phyloP scores from a whole-genome alignment of 2,329 filamentous ascomycete species.

The Ophidiomyces ophidiicola region DNA sequence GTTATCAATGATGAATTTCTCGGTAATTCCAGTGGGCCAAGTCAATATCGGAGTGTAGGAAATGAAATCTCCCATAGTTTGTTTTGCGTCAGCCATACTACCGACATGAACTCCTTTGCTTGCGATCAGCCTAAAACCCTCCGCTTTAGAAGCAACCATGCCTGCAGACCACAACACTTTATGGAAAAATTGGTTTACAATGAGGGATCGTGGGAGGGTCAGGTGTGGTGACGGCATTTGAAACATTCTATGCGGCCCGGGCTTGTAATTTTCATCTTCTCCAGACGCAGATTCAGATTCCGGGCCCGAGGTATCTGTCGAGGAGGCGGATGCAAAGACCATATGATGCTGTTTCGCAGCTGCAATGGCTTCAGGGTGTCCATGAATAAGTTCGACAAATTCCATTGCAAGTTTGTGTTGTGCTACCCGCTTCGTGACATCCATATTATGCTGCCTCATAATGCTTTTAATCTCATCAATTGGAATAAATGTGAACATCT shows the following conservation, averaged over 20 bases:
- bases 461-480: slow-evolving; percentile 52
- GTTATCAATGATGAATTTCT: slow-evolving; percentile 40
- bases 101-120: slow-evolving; percentile 42
- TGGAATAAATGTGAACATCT: slow-evolving; percentile 82
- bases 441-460: slow-evolving; percentile 54
- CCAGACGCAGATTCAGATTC: background rate
- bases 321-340: slow-evolving; percentile 30
- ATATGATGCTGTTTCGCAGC: slow-evolving; percentile 48
- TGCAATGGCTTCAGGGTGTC: slow-evolving; percentile 48
- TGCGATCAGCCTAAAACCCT: slow-evolving; percentile 40
- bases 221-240: slow-evolving; percentile 12
- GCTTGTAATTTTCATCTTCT: background rate
- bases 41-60: slow-evolving; percentile 40
- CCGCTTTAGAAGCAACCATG: slow-evolving; percentile 39
- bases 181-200: slow-evolving; percentile 38
- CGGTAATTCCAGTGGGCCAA: slow-evolving; percentile 32
- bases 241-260: background rate
- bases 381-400: slow-evolving; percentile 69
- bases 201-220: slow-evolving; percentile 35
- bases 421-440: slow-evolving; percentile 61
- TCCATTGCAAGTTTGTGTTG: slow-evolving; percentile 77
- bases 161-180: slow-evolving; percentile 42
- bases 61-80: slow-evolving; percentile 35
- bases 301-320: slow-evolving; percentile 15
- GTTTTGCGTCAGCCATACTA: slow-evolving; percentile 29